Conservation (phyloP, 768 basidiomycete genomes). For the Pleurotus cornucopiae region DNA sequence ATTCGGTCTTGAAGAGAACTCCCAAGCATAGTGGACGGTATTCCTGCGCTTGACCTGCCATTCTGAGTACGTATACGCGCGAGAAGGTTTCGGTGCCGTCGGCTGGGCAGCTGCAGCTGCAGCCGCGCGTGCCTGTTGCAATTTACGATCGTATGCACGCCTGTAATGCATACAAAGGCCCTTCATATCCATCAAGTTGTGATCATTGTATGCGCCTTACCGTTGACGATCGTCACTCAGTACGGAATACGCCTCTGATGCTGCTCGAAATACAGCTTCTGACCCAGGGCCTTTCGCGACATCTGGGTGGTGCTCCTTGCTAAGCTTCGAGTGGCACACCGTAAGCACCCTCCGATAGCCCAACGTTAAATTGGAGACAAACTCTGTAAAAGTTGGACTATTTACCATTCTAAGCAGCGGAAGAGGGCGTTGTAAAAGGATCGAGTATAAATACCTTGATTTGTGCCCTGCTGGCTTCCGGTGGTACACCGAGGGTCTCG, state of each 20-base stretch:
- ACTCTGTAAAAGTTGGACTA: constrained; percentile 42
- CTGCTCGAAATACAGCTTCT: constrained; percentile 30
- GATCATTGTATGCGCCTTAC: constrained; percentile 11
- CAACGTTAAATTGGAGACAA: not conserved
- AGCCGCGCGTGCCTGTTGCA: constrained; percentile 23
- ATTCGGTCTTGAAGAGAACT: constrained; percentile 1
- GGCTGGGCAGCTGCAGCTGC: constrained; percentile 9
- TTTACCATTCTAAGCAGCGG: not conserved
- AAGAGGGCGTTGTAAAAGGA: not conserved
- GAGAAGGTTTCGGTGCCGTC: constrained; percentile 13
- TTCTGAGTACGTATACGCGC: constrained; percentile 12
- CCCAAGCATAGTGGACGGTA: constrained; percentile 8
- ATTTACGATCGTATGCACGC: constrained; percentile 40
- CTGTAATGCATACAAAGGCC: constrained; percentile 17
- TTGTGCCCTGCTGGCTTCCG: constrained; percentile 34
- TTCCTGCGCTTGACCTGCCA: constrained; percentile 19
- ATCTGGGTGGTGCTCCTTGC: constrained; percentile 47
- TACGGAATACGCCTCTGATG: constrained; percentile 41
- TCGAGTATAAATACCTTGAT: constrained; percentile 29
- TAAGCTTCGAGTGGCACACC: constrained; percentile 11
- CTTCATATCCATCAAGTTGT: not conserved
- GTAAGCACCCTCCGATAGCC: not conserved
- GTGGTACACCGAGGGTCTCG: constrained; percentile 34
- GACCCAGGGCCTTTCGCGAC: constrained; percentile 39
- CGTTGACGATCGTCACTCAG: constrained; percentile 41